Evolutionary conservation across 345 rosid genomes (phyloP).

Genomic region (Dipteronia dyeriana): DNA sequence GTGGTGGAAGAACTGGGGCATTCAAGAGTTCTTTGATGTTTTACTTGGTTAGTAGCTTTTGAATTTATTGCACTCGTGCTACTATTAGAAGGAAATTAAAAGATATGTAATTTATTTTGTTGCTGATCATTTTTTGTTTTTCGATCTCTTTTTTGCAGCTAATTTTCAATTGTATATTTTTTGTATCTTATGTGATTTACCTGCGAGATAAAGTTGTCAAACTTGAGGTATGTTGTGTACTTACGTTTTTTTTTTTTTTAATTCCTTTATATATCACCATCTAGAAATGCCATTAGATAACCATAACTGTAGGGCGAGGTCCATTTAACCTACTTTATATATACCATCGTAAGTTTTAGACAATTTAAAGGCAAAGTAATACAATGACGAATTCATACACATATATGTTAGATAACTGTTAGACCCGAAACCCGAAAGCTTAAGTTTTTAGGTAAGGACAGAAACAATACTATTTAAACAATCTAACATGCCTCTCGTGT

Average conservation of each 20-base stretch:
- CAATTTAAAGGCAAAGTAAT: background rate
- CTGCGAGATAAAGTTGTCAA: constrained; percentile 50
- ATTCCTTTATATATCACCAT: background rate
- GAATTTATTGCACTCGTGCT: too few species aligned
- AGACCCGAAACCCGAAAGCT: background rate
- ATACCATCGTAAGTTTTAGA: background rate
- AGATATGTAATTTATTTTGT: background rate
- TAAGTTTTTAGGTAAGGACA: background rate
- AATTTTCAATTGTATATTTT: constrained; percentile 47
- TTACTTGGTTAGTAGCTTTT: constrained; percentile 36
- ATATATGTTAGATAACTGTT: background rate
- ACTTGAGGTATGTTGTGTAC: constrained; percentile 54
- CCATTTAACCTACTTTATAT: background rate
- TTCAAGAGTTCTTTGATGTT: constrained; percentile 33
- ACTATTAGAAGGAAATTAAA: too few species aligned
- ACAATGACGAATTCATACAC: background rate
- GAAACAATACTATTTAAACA: background rate
- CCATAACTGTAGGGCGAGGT: background rate
- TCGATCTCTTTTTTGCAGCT: constrained; percentile 51
- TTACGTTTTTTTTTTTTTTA: background rate
- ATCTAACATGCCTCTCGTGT: background rate
- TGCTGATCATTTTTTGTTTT: background rate
- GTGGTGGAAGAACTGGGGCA: constrained; percentile 35
- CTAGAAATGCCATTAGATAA: background rate
- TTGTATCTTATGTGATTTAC: constrained; percentile 47